Conservation (phyloP, 306 rosid species). For the Sindora glabra region DNA sequence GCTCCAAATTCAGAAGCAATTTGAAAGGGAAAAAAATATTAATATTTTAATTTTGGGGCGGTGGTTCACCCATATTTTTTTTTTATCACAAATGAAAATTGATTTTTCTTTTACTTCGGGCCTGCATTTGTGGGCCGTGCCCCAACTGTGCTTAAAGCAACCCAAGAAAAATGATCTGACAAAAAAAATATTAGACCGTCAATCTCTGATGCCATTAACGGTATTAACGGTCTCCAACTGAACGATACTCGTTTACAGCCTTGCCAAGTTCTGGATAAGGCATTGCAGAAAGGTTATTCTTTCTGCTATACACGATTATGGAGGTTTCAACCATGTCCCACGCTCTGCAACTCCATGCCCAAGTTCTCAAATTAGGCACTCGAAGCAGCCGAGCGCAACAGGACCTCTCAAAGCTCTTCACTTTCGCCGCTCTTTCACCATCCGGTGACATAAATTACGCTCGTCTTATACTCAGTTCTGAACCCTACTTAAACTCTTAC, state of each 20-base stretch:
- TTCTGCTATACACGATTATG: constrained; percentile 1
- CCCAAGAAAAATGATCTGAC: no score
- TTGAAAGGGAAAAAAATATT: no score
- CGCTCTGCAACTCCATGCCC: constrained; percentile 53
- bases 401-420: constrained; percentile 36
- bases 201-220: background rate
- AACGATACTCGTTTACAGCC: background rate
- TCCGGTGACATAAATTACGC: constrained; percentile 44
- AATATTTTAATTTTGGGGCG: no score
- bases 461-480: constrained; percentile 28
- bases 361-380: constrained; percentile 28
- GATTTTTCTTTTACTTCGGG: no score
- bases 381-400: background rate
- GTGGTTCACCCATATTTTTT: no score
- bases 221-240: background rate
- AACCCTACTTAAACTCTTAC: constrained; percentile 34
- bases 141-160: no score
- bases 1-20: no score
- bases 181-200: no score
- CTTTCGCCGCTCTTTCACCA: constrained; percentile 50
- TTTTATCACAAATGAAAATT: no score
- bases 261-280: background rate
- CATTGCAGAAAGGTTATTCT: background rate
- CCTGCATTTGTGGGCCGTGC: no score
- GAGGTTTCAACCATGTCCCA: constrained; percentile 42